Evolutionary conservation across 169 alveolate species (phyloP), one percentile per base, ranked within the genome.

Genomic region (Miamiensis avidus): DNA sequence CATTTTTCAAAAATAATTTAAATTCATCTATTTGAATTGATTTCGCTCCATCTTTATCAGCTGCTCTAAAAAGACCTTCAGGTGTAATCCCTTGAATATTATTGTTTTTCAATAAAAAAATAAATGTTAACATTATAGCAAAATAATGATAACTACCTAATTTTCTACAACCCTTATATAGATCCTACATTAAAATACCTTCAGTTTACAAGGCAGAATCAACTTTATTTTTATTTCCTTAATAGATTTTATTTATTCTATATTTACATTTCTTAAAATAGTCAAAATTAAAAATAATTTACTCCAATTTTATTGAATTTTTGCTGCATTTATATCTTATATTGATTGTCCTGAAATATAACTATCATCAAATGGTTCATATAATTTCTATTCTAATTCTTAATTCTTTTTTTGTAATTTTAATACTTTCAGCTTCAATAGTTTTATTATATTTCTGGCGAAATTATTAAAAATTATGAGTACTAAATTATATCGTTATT

Each of bases 11-110:
- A 78, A 78, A 85, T 64, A 75, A 31, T 85, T 82, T 85, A 74
- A 85, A 76, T 72, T 85, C 76, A 29, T 85, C 81, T 27, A 75
- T 74, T 31, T 81, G 73, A 25, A 85, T 78, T n/a, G 32, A 32
- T 29, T 85, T 82, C 73, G 69, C 1, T 34, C 82, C 81, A 33
- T 85, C 89, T 49, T 69, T 49, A 79, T 79, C 84, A 29, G 76
- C 75, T 49, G 84, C 84, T 65, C 84, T 79, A 29, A 29, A 79
- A 49, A 79, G 64, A 49, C 84, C 65, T 64, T 79, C 84, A 64
- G 84, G 84, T 29, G 84, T 32, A 31, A 79, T 49, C 0, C 84
- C 84, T 79, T 49, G 4, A 49, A 11, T 49, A 11, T 49, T 11
- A 49, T 49, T 11, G 20, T 11, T 49, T 49, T 49, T n/a, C n/a